Conservation (phyloP, 2,329 filamentous ascomycete genomes). For the Alternaria sp. region DNA sequence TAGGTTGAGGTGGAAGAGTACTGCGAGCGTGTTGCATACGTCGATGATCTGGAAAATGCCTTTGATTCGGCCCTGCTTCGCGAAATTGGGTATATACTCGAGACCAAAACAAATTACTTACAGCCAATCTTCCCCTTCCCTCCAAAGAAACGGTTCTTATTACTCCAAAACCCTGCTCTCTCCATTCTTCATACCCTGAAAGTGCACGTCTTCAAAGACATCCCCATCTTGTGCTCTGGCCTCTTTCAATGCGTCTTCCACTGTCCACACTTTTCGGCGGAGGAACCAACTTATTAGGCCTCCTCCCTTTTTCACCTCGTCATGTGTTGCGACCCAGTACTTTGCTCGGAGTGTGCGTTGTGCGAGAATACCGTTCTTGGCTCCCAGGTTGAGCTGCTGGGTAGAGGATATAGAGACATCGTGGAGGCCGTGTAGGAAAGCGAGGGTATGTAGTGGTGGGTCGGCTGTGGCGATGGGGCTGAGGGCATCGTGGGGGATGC, state of each 20-base stretch:
- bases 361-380: constrained; percentile 65
- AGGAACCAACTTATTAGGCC: constrained; percentile 63
- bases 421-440: constrained; percentile 69
- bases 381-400: constrained; percentile 69
- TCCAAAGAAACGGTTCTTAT: background rate
- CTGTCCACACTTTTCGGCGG: constrained; percentile 49
- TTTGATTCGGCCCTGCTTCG: background rate
- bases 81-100: background rate
- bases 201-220: constrained; percentile 31
- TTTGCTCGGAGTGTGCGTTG: constrained; percentile 60
- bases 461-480: constrained; percentile 51
- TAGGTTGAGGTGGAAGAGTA: background rate
- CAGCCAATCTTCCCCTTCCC: background rate
- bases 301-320: constrained; percentile 66
- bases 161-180: constrained; percentile 60
- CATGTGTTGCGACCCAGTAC: constrained; percentile 72
- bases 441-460: constrained; percentile 60
- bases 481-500: constrained; percentile 59
- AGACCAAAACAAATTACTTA: background rate
- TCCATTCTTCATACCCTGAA: constrained; percentile 62
- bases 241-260: constrained; percentile 57
- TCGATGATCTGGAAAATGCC: background rate
- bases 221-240: constrained; percentile 54
- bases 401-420: constrained; percentile 60
- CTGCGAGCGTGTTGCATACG: background rate